These are phyloP conservation scores for Calendula officinalis DNA, from an alignment of 129 eudicot species.

Conservation along the genomic window DNA sequence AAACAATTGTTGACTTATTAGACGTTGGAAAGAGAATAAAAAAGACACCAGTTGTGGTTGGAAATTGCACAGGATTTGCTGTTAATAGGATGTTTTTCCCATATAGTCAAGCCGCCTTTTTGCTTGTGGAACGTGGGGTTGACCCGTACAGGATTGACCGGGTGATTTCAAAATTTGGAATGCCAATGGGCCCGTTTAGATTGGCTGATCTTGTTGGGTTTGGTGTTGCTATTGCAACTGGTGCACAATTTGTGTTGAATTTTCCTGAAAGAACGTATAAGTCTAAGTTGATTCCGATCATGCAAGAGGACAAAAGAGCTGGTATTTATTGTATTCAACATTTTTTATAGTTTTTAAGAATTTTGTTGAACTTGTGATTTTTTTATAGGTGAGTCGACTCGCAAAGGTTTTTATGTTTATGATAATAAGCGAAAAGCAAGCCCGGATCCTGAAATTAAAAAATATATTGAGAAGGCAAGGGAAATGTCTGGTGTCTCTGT, in stretches of 20 bases:
- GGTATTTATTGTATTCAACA: too few species aligned
- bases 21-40: slow-evolving; percentile 79
- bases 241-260: slow-evolving; percentile 57
- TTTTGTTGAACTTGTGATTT: neutral
- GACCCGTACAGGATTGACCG: slow-evolving; percentile 69
- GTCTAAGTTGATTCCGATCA: slow-evolving; percentile 65
- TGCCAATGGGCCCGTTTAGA: slow-evolving; percentile 98
- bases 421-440: slow-evolving; percentile 67
- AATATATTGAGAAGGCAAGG: slow-evolving; percentile 69
- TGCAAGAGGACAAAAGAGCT: slow-evolving; percentile 94
- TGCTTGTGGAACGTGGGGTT: slow-evolving; percentile 85
- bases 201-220: slow-evolving; percentile 83
- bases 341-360: too few species aligned
- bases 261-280: slow-evolving; percentile 83
- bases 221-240: slow-evolving; percentile 74
- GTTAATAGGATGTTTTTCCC: slow-evolving; percentile 93
- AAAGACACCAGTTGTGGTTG: slow-evolving; percentile 82
- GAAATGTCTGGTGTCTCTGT: slow-evolving; percentile 58
- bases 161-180: slow-evolving; percentile 82
- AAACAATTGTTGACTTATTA: slow-evolving; percentile 69
- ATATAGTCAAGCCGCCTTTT: slow-evolving; percentile 78
- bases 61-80: slow-evolving; percentile 92
- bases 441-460: slow-evolving; percentile 82
- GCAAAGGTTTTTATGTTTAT: slow-evolving; percentile 72
- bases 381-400: slow-evolving; percentile 68